Evolutionary conservation across 202 grass and related monocot genomes (phyloP).

Genomic region (Dendrocalamus latiflorus): DNA sequence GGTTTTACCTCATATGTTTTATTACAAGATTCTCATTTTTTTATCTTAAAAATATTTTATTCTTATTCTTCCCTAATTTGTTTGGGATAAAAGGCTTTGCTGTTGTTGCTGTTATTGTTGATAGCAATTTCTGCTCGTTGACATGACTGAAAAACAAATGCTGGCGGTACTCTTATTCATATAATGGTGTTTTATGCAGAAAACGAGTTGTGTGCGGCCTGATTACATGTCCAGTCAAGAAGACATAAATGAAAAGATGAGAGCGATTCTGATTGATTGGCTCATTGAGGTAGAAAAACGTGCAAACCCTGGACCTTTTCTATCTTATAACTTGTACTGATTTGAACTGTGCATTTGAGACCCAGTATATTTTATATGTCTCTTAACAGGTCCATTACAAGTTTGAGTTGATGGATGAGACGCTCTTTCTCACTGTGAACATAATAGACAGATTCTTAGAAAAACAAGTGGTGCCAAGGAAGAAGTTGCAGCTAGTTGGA

Average conservation of each 20-base stretch:
- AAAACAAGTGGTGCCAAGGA: constrained; percentile 56
- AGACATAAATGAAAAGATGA: constrained; percentile 46
- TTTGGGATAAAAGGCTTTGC: no score
- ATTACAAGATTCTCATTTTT: no score
- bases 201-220: no score
- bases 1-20: no score
- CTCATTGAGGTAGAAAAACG: constrained; percentile 68
- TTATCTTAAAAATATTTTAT: no score
- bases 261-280: constrained; percentile 86
- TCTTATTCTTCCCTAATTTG: no score
- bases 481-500: no score
- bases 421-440: constrained; percentile 87
- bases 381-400: constrained; percentile 79
- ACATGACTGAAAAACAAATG: background rate
- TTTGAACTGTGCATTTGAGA: background rate
- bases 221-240: no score
- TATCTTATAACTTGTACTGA: background rate
- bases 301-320: background rate
- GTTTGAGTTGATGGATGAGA: constrained; percentile 89
- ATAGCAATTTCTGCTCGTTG: no score
- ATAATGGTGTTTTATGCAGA: no score
- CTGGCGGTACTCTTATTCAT: background rate
- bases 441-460: constrained; percentile 90
- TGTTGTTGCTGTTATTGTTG: no score
- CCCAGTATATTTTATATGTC: constrained; percentile 14